Evolutionary conservation across 768 basidiomycete genomes (phyloP).

Genomic region (Rossbeevera mucosa): DNA sequence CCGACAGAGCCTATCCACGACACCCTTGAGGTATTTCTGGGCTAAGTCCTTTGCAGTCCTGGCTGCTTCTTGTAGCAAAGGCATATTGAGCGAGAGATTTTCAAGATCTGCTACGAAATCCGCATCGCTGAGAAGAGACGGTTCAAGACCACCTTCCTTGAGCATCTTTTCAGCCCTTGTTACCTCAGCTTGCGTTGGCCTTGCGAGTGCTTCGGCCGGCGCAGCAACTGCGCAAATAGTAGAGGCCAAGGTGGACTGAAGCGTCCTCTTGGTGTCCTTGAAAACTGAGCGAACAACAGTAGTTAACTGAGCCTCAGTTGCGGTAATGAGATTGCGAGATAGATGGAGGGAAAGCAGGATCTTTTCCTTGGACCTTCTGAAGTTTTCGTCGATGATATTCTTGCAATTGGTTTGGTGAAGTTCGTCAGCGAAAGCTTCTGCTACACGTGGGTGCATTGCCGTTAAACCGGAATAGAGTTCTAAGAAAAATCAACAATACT

Average conservation of each 20-base stretch:
- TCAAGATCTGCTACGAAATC: constrained; percentile 25
- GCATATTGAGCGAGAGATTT: constrained; percentile 4
- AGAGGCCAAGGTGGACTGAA: constrained; percentile 11
- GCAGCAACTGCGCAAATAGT: constrained; percentile 13
- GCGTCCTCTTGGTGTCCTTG: constrained; percentile 12
- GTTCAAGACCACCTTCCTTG: constrained; percentile 18
- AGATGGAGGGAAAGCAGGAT: constrained; percentile 19
- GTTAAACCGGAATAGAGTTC: constrained; percentile 17
- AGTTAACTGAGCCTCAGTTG: constrained; percentile 11
- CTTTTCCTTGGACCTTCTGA: constrained; percentile 23
- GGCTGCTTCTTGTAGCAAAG: constrained; percentile 16
- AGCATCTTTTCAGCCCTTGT: constrained; percentile 17
- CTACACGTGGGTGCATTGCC: constrained; percentile 15
- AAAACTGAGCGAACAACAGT: constrained; percentile 12
- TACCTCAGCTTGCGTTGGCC: constrained; percentile 9
- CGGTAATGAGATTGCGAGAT: constrained; percentile 10
- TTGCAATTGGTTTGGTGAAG: constrained; percentile 13
- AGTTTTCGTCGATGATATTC: constrained; percentile 14
- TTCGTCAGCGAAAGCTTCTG: constrained; percentile 18
- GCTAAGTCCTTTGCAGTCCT: constrained; percentile 13
- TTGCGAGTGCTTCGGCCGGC: background rate
- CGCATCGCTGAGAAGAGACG: constrained; percentile 17
- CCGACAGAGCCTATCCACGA: constrained; percentile 19
- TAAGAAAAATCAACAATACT: background rate
- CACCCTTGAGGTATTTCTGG: constrained; percentile 14